Evolutionary conservation across 768 basidiomycete genomes (phyloP).

Genomic region (Phaffia australis): DNA sequence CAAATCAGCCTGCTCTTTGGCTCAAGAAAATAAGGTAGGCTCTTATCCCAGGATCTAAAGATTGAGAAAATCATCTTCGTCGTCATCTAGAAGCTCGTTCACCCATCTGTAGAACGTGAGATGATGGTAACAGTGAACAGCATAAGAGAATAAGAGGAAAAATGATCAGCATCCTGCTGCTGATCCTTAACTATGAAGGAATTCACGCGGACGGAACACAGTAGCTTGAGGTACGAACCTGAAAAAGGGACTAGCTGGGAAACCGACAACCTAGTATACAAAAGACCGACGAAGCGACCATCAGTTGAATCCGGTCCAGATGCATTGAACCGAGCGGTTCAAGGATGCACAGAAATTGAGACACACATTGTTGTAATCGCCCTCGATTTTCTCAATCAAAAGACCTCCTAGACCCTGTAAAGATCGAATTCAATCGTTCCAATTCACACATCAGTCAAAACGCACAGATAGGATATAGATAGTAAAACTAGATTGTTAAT

Average conservation of each 20-base stretch:
- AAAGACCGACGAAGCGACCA: neutral
- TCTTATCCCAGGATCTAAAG: no score
- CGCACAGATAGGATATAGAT: no score
- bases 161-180: neutral
- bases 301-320: neutral
- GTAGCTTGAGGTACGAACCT: neutral
- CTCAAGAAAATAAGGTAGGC: no score
- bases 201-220: neutral
- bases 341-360: no score
- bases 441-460: neutral
- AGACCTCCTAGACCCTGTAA: slow-evolving; percentile 58
- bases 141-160: neutral
- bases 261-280: slow-evolving; percentile 15
- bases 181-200: neutral
- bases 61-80: slow-evolving; percentile 20
- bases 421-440: slow-evolving; percentile 37
- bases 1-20: no score
- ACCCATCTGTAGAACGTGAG: slow-evolving; percentile 11
- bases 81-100: slow-evolving; percentile 22
- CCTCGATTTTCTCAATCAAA: slow-evolving; percentile 73
- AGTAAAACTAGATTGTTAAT: neutral
- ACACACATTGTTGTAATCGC: slow-evolving; percentile 69
- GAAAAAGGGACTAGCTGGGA: slow-evolving; percentile 18
- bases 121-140: neutral
- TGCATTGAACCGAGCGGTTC: neutral